Evolutionary conservation across 23 red algal species (phyloP), one percentile per base, ranked within the genome.

Genomic region (Gracilaria gracilis): DNA sequence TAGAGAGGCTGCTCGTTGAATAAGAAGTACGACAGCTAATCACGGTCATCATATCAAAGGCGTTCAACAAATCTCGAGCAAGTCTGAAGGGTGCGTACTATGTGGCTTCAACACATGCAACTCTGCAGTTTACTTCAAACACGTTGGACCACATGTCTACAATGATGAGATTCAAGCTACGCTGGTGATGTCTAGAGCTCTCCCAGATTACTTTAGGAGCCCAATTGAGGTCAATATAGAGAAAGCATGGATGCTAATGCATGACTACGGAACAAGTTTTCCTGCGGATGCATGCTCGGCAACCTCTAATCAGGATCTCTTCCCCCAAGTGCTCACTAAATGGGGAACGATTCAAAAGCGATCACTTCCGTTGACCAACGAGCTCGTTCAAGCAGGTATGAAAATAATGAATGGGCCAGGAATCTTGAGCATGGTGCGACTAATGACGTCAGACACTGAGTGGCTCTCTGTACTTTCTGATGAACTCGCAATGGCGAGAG

Each of bases 121-220:
- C 23, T 46, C 69, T 46, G 35, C 21, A 11, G n/a, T 75, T 42
- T 77, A 77, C n/a, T 77, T 77, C 72, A 77, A 77, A 50, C 40
- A 77, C 1, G 25, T 77, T 20, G 72, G 72, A 27, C 72, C 72
- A 4, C 27, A 9, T 77, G 42, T 20, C 50, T 5, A 31, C 46
- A 19, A 6, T 15, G 72, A 77, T n/a, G 72, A 77, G 17, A 27
- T 77, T 29, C 40, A 25, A 17, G n/a, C 7, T 13, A 19, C 42
- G 4, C 0, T 51, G 25, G 17, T 48, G 0, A 12, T 77, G 4
- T 77, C 72, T 0, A 20, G 0, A 77, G 2, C 15, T 20, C 14
- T 77, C 40, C 39, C 39, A 9, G 23, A 77, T 3, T 2, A 51
- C 40, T 77, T 77, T 28, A 28, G 0, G 14, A 46, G 23, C 8